Conservation (phyloP, 495 filamentous ascomycete species). For the Daldinia bambusicola region DNA sequence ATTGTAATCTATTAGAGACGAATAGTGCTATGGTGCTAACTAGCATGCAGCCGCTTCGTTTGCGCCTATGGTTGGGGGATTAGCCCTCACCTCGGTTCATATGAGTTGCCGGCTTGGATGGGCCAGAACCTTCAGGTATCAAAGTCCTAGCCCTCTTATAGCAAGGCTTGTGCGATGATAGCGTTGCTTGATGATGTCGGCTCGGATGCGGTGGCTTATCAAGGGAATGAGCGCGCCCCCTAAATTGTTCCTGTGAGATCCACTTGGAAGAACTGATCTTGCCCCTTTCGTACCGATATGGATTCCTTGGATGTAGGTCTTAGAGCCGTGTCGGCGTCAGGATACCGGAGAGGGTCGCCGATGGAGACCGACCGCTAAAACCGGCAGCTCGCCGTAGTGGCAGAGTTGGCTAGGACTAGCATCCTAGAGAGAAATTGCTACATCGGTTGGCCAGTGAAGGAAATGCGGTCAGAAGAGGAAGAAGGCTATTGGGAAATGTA, state of each 20-base stretch:
- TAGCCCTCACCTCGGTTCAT: slow-evolving; percentile 15
- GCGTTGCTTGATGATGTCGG: slow-evolving; percentile 15
- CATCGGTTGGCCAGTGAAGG: slow-evolving; percentile 16
- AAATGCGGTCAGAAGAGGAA: slow-evolving; percentile 39
- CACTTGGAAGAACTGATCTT: slow-evolving; percentile 28
- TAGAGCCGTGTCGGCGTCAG: slow-evolving; percentile 39
- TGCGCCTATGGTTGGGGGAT: slow-evolving; percentile 9
- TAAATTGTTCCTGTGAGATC: slow-evolving; percentile 24
- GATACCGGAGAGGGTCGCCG: slow-evolving; percentile 38
- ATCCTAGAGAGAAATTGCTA: slow-evolving; percentile 19
- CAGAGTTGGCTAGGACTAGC: slow-evolving; percentile 14
- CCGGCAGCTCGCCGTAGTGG: slow-evolving; percentile 44
- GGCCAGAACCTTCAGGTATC: slow-evolving; percentile 26
- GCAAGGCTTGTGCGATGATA: slow-evolving; percentile 30
- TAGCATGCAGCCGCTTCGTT: slow-evolving; percentile 19
- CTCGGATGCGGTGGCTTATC: slow-evolving; percentile 34
- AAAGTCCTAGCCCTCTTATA: neutral
- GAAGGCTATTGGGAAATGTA: slow-evolving; percentile 13
- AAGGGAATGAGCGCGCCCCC: slow-evolving; percentile 23
- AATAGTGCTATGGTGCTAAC: slow-evolving; percentile 6
- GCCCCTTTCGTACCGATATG: slow-evolving; percentile 30
- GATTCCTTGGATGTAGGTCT: slow-evolving; percentile 25
- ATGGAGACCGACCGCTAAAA: slow-evolving; percentile 44
- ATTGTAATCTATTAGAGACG: slow-evolving; percentile 11
- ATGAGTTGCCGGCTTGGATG: slow-evolving; percentile 12